Evolutionary conservation across 495 filamentous ascomycete genomes (phyloP).

Genomic region (Margaritispora aquatica): DNA sequence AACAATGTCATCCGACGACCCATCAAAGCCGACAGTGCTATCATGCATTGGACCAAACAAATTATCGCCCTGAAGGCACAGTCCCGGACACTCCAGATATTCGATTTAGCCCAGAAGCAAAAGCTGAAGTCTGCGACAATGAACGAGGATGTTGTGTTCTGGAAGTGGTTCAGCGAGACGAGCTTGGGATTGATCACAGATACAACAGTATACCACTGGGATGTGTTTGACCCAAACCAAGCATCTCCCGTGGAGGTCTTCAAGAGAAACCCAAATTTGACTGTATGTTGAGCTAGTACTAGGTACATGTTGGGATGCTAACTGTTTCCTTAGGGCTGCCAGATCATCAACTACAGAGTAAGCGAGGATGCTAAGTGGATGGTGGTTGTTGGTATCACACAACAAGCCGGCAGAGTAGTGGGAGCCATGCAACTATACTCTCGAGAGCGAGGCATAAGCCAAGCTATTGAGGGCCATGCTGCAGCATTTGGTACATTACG

Average conservation of each 20-base stretch:
- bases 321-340: constrained; percentile 57
- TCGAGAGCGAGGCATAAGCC: constrained; percentile 89
- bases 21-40: constrained; percentile 99
- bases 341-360: constrained; percentile 99
- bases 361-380: constrained; percentile 97
- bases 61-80: constrained; percentile 96
- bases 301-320: not conserved
- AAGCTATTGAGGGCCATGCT: constrained; percentile 96
- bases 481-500: constrained; percentile 89
- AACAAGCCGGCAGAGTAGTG: constrained; percentile 86
- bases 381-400: constrained; percentile 92
- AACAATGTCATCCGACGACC: constrained; percentile 77
- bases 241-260: constrained; percentile 81
- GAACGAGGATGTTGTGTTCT: constrained; percentile 96
- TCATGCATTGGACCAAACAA: constrained; percentile 96
- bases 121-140: constrained; percentile 94
- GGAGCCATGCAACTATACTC: constrained; percentile 97
- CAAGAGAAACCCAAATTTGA: constrained; percentile 83
- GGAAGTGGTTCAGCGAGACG: constrained; percentile 95
- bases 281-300: constrained; percentile 46
- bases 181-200: constrained; percentile 87
- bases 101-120: constrained; percentile 81
- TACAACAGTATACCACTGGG: constrained; percentile 90
- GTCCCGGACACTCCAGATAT: constrained; percentile 90
- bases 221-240: constrained; percentile 78